phyloP scores from a whole-genome alignment of 768 basidiomycete genomes.

The Sarcodon sp. region DNA sequence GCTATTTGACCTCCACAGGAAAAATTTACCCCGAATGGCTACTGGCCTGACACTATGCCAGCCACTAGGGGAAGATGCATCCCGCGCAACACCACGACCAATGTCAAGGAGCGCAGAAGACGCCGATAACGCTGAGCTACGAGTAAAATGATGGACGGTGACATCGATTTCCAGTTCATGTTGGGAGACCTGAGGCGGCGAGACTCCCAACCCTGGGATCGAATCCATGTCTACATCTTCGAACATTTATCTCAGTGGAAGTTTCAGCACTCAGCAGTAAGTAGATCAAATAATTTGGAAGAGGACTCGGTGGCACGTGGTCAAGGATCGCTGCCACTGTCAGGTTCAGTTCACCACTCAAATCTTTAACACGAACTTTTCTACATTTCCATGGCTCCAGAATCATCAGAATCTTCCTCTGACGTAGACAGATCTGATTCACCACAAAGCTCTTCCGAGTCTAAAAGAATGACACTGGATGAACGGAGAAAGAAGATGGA shows the following conservation, averaged over 20 bases:
- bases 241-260: neutral
- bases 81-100: neutral
- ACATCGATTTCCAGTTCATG: neutral
- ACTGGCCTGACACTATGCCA: neutral
- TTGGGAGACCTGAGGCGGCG: neutral
- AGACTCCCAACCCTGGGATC: neutral
- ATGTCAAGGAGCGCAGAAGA: neutral
- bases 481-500: slow-evolving; percentile 71
- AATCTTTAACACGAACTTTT: no score
- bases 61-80: neutral
- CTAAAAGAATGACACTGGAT: slow-evolving; percentile 36
- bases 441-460: no score
- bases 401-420: no score
- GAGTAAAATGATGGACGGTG: neutral
- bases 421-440: no score
- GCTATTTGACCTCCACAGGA: neutral
- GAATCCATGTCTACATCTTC: neutral
- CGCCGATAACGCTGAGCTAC: neutral
- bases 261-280: no score
- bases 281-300: no score
- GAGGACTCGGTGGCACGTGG: no score
- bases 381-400: no score
- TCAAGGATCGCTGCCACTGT: no score
- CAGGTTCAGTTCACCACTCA: no score
- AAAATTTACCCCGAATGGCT: neutral